Percentiles rank a stretch among this genome's conserved stretches.
phyloP scores from a whole-genome alignment of 768 basidiomycete species.

The Naganishia vaughanmartiniae region DNA sequence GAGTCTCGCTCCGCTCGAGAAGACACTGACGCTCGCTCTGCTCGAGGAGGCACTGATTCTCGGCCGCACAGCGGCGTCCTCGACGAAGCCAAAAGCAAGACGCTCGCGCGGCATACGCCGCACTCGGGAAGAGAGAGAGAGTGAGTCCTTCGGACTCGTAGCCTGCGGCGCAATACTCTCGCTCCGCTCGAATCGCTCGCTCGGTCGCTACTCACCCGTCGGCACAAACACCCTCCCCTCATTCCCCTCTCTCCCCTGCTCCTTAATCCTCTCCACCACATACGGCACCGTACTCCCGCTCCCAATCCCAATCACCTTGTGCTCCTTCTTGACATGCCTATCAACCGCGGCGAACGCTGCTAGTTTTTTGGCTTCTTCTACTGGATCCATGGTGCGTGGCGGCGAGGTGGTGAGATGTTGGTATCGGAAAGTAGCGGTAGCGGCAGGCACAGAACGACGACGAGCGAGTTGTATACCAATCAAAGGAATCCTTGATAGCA shows the following conservation, averaged over 20 bases:
- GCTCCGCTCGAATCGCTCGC: constrained; percentile 9
- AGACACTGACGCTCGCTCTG: too few relatives aligned
- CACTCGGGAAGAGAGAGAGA: not conserved
- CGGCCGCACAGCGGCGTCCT: too few relatives aligned
- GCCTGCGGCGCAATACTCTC: not conserved
- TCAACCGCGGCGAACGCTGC: constrained; percentile 96
- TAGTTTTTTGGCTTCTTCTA: constrained; percentile 82
- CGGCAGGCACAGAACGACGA: not conserved
- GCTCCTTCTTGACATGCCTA: constrained; percentile 73
- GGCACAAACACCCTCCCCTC: constrained; percentile 81
- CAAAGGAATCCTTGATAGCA: too few relatives aligned
- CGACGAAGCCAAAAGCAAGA: too few relatives aligned
- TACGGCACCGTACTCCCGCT: constrained; percentile 78
- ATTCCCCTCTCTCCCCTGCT: constrained; percentile 75
- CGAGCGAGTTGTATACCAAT: too few relatives aligned
- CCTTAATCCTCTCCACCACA: constrained; percentile 88
- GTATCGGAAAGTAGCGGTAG: not conserved
- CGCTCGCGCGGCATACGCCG: too few relatives aligned
- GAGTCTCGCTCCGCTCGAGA: too few relatives aligned
- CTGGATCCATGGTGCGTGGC: constrained; percentile 31
- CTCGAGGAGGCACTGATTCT: too few relatives aligned
- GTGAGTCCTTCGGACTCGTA: not conserved
- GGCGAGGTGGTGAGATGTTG: not conserved
- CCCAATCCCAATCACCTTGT: constrained; percentile 65
- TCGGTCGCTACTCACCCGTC: constrained; percentile 60